Evolutionary conservation across 176 grass and related monocot genomes (phyloP), one percentile per base, ranked within the genome.

Genomic region (Oryza meridionalis): DNA sequence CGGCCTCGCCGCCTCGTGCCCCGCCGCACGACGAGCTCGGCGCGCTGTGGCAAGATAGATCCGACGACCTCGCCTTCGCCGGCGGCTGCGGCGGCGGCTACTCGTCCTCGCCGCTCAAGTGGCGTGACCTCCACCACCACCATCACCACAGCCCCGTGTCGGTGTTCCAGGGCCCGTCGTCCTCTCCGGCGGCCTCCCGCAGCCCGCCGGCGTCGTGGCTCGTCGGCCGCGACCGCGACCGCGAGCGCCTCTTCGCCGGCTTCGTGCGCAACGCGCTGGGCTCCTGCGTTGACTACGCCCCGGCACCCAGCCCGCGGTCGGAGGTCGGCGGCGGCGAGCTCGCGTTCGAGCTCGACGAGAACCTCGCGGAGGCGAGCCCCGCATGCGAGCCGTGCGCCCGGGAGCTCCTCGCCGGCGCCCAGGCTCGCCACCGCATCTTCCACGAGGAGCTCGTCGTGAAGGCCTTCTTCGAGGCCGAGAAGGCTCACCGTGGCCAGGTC

Each of bases 391-490:
- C 86, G 3, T 92, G 86, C 67, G 91, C 93, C 17, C 85, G 62
- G 12, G 85, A 95, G 68, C 85, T 99, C 67, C 91, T 99, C 35
- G 77, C 73, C n/a, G 35, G 80, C 31, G 96, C 93, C n/a, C 93
- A 94, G 81, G 83, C 92, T 33, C 84, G 88, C 77, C 91, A 99
- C 76, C 87, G 79, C 72, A 96, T 99, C 91, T 99, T 99, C 86
- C 77, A 85, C 21, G 96, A 99, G 73, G 96, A 96, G 83, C 33
- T 96, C 59, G 96, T 99, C 9, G 87, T 96, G 24, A 92, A 94
- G 75, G 93, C 96, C 55, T 99, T 99, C 81, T 85, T 89, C 62
- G 93, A 96, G 89, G 96, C 96, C 5, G 93, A 92, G 85, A 94
- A 91, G 77, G 96, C 96, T 51, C 96, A 99, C 88, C 86, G 87